A percentile compares a stretch with the other conserved stretches of the same genome.
Evolutionary conservation across 345 rosid species (phyloP).

Genomic region (Eucalyptus victrix): DNA sequence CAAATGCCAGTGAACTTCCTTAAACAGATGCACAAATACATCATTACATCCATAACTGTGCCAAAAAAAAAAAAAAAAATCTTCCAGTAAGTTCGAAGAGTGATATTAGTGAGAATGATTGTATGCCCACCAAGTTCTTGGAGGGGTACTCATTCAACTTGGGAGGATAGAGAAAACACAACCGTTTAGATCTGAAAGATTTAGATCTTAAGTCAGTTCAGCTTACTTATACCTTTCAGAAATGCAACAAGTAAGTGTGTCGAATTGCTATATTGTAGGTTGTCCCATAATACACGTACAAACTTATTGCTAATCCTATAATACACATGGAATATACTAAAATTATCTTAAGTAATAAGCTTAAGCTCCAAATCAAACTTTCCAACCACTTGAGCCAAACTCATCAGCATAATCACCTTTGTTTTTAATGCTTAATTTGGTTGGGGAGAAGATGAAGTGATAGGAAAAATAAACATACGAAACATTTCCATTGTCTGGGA

Average conservation of each 20-base stretch:
- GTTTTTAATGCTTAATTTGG: background rate
- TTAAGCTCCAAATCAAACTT: background rate
- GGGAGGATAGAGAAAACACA: background rate
- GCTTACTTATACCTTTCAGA: background rate
- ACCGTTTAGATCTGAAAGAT: background rate
- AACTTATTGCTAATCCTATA: background rate
- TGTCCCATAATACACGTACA: background rate
- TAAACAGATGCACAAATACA: background rate
- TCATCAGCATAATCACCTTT: background rate
- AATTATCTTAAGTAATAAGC: background rate
- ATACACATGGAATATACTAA: background rate
- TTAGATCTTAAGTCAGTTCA: background rate
- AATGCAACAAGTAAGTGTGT: background rate
- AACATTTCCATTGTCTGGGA: background rate
- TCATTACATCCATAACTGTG: background rate
- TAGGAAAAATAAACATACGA: background rate
- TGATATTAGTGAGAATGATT: background rate
- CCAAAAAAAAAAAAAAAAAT: background rate
- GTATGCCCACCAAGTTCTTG: background rate
- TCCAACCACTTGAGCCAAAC: background rate
- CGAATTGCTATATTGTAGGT: background rate
- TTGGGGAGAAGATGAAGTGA: background rate
- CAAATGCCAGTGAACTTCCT: background rate
- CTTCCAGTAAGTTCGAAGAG: background rate
- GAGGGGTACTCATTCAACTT: background rate